Evolutionary conservation across 2,329 filamentous ascomycete genomes (phyloP).

Genomic region (Cercospora zeina): DNA sequence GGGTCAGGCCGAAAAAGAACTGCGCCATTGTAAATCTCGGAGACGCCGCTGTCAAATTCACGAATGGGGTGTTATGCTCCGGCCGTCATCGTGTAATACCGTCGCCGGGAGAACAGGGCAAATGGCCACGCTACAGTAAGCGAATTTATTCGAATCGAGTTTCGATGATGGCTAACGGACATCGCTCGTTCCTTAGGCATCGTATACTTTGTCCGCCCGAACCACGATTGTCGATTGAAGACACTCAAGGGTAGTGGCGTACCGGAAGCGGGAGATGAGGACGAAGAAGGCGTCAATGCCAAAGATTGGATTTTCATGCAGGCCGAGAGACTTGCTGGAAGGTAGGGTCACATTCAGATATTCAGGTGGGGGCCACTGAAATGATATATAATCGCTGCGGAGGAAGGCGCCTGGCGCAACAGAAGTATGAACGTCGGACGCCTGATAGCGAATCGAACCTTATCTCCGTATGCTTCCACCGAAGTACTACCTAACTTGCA

Average conservation of each 20-base stretch:
- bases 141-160: background rate
- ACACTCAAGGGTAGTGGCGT: conserved; percentile 40
- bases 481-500: too few relatives aligned
- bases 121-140: conserved; percentile 49
- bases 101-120: conserved; percentile 52
- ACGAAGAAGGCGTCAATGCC: conserved; percentile 41
- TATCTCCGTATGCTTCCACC: too few relatives aligned
- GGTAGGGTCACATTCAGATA: background rate
- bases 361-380: background rate
- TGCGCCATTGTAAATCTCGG: conserved; percentile 53
- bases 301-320: conserved; percentile 49
- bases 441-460: too few relatives aligned
- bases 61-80: conserved; percentile 45
- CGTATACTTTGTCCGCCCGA: conserved; percentile 58
- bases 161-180: background rate
- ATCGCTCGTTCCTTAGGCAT: conserved; percentile 32
- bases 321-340: conserved; percentile 39
- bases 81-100: conserved; percentile 54
- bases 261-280: conserved; percentile 36
- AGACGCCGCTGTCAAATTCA: conserved; percentile 52
- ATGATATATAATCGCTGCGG: background rate
- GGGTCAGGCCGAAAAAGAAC: conserved; percentile 53
- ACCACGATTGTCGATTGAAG: conserved; percentile 50
- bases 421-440: too few relatives aligned
- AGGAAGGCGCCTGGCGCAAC: too few relatives aligned